Percentiles rank a stretch among this genome's conserved stretches.
phyloP scores from a whole-genome alignment of 805 yeast genomes.

The Jamesozyma piceae region DNA sequence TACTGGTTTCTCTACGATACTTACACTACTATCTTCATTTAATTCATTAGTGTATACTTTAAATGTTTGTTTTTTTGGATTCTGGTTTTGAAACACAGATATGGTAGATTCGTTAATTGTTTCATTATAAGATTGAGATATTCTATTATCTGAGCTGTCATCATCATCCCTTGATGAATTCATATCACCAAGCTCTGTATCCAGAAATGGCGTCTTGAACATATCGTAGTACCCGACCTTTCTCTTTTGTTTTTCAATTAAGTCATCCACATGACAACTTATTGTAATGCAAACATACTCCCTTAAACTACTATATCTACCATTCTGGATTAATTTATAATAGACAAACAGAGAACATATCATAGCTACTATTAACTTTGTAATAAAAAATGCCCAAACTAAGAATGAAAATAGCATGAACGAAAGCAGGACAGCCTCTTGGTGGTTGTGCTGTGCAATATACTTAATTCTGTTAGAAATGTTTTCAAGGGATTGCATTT shows the following conservation, averaged over 20 bases:
- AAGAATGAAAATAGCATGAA: slow-evolving; percentile 67
- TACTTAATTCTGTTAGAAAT: slow-evolving; percentile 39
- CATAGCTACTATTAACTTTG: slow-evolving; percentile 43
- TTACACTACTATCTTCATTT: not conserved
- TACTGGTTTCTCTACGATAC: not conserved
- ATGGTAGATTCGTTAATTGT: not conserved
- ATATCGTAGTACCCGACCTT: slow-evolving; percentile 1
- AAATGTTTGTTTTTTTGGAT: not conserved
- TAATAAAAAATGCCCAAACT: slow-evolving; percentile 61
- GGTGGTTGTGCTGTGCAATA: slow-evolving; percentile 49
- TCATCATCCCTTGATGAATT: not conserved
- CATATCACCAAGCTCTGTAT: not conserved
- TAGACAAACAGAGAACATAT: slow-evolving; percentile 45
- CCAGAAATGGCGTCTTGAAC: slow-evolving; percentile 3
- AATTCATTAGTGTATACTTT: too few relatives aligned
- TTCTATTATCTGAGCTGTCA: not conserved
- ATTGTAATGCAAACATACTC: slow-evolving; percentile 54
- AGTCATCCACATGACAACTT: slow-evolving; percentile 43
- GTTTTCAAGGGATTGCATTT: slow-evolving; percentile 22
- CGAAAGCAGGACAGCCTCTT: slow-evolving; percentile 60
- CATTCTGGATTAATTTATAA: slow-evolving; percentile 35
- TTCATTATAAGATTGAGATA: not conserved
- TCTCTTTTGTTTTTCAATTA: slow-evolving; percentile 21
- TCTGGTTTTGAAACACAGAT: not conserved
- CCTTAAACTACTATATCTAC: slow-evolving; percentile 39